Percentiles rank a stretch among this genome's conserved stretches.
phyloP scores from a whole-genome alignment of 2,329 filamentous ascomycete species.

The Colletotrichum liaoningense region DNA sequence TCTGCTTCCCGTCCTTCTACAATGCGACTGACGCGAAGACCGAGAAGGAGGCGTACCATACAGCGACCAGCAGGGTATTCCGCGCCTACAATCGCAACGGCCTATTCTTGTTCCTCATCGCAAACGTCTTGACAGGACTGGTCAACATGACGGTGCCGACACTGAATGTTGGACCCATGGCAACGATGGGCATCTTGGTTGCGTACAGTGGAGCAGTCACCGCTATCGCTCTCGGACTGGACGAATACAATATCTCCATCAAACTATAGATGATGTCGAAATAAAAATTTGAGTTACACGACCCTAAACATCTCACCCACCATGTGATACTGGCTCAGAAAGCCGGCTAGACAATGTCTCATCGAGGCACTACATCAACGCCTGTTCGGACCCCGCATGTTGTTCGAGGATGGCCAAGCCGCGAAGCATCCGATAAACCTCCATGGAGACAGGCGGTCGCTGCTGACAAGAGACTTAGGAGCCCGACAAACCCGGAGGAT shows the following conservation, averaged over 20 bases:
- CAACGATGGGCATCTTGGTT: conserved; percentile 80
- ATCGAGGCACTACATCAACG: not conserved
- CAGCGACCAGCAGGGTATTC: conserved; percentile 84
- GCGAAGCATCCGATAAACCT: not conserved
- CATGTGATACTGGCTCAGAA: not conserved
- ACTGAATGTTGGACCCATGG: conserved; percentile 72
- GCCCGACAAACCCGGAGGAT: not conserved
- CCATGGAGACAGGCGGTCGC: no score
- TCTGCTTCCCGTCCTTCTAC: conserved; percentile 81
- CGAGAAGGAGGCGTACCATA: conserved; percentile 73
- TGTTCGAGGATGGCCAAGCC: not conserved
- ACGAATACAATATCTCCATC: conserved; percentile 75
- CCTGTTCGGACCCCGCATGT: not conserved
- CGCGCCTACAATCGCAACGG: conserved; percentile 91
- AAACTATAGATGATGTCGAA: conserved; percentile 67
- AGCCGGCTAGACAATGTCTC: not conserved
- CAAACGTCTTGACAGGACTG: conserved; percentile 88
- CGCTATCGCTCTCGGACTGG: conserved; percentile 73
- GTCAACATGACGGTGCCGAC: conserved; percentile 91
- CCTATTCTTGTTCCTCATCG: conserved; percentile 83
- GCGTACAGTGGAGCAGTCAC: conserved; percentile 78
- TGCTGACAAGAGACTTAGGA: no score
- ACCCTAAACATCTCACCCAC: not conserved
- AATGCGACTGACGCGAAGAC: conserved; percentile 63
- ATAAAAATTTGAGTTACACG: conserved; percentile 5